Evolutionary conservation across 2,329 filamentous ascomycete species (phyloP).

Genomic region (Penicillium sp.): DNA sequence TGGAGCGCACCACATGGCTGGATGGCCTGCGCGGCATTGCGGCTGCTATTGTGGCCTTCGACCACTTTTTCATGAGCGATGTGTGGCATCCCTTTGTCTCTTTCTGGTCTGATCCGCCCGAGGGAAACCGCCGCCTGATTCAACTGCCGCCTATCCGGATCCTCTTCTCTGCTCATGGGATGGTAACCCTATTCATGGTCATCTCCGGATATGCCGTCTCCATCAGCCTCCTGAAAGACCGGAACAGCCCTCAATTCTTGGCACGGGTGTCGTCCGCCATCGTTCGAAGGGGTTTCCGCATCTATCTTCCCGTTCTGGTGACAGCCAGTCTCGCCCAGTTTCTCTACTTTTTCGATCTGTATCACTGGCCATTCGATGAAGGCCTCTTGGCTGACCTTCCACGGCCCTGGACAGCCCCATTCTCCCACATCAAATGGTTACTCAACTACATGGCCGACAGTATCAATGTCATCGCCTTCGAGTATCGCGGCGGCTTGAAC

Average conservation of each 20-base stretch:
- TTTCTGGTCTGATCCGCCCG: slow-evolving; percentile 19
- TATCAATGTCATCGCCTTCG: slow-evolving; percentile 18
- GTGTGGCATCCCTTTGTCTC: slow-evolving; percentile 19
- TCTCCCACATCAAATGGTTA: slow-evolving; percentile 16
- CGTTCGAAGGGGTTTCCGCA: slow-evolving; percentile 17
- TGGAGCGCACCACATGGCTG: slow-evolving; percentile 22
- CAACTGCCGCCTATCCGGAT: slow-evolving; percentile 41
- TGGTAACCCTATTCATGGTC: slow-evolving; percentile 53
- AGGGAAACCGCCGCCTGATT: slow-evolving; percentile 15
- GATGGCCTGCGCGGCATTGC: slow-evolving; percentile 28
- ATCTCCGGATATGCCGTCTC: slow-evolving; percentile 56
- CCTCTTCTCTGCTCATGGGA: slow-evolving; percentile 34
- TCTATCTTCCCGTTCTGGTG: slow-evolving; percentile 19
- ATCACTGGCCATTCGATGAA: slow-evolving; percentile 16
- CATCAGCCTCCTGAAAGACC: slow-evolving; percentile 43
- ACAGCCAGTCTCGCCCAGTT: slow-evolving; percentile 15
- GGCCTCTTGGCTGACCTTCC: slow-evolving; percentile 12
- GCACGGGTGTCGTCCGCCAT: slow-evolving; percentile 17
- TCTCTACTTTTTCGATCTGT: slow-evolving; percentile 19
- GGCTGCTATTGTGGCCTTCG: slow-evolving; percentile 23
- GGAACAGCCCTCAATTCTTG: slow-evolving; percentile 8
- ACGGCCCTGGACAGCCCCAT: slow-evolving; percentile 17
- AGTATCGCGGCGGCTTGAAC: slow-evolving; percentile 20
- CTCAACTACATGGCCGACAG: slow-evolving; percentile 20
- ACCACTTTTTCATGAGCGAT: slow-evolving; percentile 24